phyloP scores from a whole-genome alignment of 2,329 filamentous ascomycete genomes.

The Knoxdaviesia proteae region DNA sequence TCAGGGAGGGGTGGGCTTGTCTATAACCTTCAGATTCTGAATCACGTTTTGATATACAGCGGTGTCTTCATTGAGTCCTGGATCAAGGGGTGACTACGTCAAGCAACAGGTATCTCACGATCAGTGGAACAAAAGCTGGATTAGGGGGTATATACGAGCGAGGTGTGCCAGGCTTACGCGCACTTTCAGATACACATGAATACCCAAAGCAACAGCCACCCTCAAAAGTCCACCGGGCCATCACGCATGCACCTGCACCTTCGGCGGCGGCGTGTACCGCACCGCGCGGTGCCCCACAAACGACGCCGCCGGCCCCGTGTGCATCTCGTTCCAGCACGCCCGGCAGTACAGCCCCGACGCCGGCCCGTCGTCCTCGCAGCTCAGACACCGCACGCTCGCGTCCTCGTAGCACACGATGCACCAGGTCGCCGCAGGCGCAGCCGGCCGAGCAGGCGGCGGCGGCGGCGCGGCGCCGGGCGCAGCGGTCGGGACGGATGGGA shows the following conservation, averaged over 20 bases:
- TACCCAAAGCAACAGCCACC: too few relatives aligned
- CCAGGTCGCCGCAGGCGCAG: constrained; percentile 43
- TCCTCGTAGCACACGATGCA: constrained; percentile 70
- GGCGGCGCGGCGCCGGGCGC: constrained; percentile 10
- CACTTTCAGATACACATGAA: too few relatives aligned
- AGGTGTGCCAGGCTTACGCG: too few relatives aligned
- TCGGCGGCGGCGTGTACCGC: constrained; percentile 23
- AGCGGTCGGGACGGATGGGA: constrained; percentile 25
- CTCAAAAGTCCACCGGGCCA: too few relatives aligned
- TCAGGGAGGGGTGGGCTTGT: too few relatives aligned
- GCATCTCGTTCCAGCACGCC: constrained; percentile 65
- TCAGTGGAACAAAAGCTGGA: too few relatives aligned
- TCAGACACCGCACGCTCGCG: constrained; percentile 49
- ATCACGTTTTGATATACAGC: too few relatives aligned
- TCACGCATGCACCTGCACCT: not conserved
- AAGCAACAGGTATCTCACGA: too few relatives aligned
- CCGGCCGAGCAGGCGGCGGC: constrained; percentile 3
- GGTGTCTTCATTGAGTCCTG: too few relatives aligned
- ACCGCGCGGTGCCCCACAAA: constrained; percentile 51
- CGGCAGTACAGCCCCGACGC: constrained; percentile 39
- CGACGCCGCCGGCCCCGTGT: constrained; percentile 45
- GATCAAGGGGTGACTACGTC: too few relatives aligned
- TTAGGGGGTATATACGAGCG: too few relatives aligned
- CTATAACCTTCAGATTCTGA: too few relatives aligned
- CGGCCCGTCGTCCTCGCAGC: constrained; percentile 39